Conservation (phyloP, 2,329 filamentous ascomycete genomes). For the Ophiostoma ulmi region DNA sequence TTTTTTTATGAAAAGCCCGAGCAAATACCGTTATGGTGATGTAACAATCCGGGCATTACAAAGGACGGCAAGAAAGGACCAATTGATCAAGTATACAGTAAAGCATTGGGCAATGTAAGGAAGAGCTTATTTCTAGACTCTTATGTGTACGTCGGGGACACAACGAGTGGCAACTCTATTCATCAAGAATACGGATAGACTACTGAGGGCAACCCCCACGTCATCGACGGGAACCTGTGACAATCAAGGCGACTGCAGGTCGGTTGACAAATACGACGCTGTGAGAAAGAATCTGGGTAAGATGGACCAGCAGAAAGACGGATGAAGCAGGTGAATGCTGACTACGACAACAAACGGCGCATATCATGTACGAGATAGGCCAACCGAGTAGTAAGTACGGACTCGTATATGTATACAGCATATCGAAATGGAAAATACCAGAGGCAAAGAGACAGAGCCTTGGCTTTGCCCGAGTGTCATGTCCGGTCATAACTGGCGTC, state of each 20-base stretch:
- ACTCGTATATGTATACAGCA: neutral
- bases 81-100: neutral
- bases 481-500: neutral
- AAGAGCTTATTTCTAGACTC: too few relatives aligned
- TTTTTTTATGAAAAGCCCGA: neutral
- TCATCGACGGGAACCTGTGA: neutral
- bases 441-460: neutral
- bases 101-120: neutral
- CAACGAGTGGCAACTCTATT: neutral
- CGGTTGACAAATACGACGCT: neutral
- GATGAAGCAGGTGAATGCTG: slow-evolving; percentile 1
- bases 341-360: neutral
- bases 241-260: neutral
- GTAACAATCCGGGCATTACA: neutral
- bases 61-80: neutral
- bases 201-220: neutral
- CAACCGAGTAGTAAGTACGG: neutral
- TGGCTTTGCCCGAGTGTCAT: neutral
- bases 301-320: neutral
- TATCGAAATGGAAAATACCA: neutral
- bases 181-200: neutral
- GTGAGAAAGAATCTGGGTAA: neutral
- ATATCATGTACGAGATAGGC: slow-evolving; percentile 3
- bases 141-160: too few relatives aligned
- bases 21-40: neutral